Base-by-base conservation (phyloP, 257 asterid species). In the Linaria vulgaris region DNA sequence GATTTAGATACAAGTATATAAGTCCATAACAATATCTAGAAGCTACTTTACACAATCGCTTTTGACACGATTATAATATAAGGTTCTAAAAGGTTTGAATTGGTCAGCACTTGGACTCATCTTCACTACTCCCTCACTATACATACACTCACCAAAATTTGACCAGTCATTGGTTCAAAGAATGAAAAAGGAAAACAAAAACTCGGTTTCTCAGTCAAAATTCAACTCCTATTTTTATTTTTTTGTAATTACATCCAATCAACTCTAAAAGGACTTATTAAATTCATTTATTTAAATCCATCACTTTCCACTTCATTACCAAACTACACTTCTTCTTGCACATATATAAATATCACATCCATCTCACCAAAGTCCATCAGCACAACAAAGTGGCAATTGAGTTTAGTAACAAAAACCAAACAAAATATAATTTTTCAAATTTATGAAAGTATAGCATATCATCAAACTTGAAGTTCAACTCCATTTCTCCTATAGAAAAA, bases 151-250 rank as follows among this genome's bases (percentile, higher is more conserved):
- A 64, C 31, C 12, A 12, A 48, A 61, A 20, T 51, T 60, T 78
- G 81, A 80, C 83, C 83, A 73, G 62, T 64, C 81, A 76, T 80
- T 59, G 55, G 84, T 74, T 82, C 69, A 74, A 76, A 62, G 64
- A n/a, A n/a, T n/a, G n/a, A n/a, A n/a, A n/a, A n/a, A 30, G 49
- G 12, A 38, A n/a, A 53, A 77, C 53, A 74, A 73, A 64, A 72
- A 78, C 85, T 81, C 85, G 87, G 63, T 87, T 83, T 85, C 94
- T 74, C 69, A 43, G 94, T 89, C 95, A 89, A 85, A 76, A 64
- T 78, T 78, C 91, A 80, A 72, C 79, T n/a, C n/a, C n/a, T n/a
- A n/a, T n/a, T n/a, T n/a, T n/a, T n/a, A n/a, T 66, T 73, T 70
- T 56, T 63, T 68, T 24, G 61, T 77, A 71, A 48, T 76, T 64